Evolutionary conservation across 805 yeast species (phyloP), one percentile per base, ranked within the genome.

Genomic region (Sugiyamaella smithiae): DNA sequence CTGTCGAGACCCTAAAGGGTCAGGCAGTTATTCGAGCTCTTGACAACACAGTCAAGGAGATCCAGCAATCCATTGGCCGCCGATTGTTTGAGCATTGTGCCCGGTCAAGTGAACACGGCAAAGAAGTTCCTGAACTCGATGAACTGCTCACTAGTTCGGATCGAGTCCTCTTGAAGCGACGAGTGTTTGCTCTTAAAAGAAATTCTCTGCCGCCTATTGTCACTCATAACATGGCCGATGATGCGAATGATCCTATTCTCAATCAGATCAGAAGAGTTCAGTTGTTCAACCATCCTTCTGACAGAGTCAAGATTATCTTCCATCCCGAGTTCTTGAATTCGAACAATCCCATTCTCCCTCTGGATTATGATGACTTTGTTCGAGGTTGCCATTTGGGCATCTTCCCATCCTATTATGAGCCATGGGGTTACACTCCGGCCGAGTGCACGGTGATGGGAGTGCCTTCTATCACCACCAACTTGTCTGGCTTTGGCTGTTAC

Each of bases 381-480:
- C 80, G 99, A 58, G 99, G 99, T 53, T 90, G 97, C 67, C 98
- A 91, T 69, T 73, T 93, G 67, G 99, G 99, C 67, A 96, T 91
- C 45, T 91, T 91, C 83, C 99, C 99, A 43, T 88, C 97, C 0
- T 91, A 91, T 71, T 91, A 91, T 65, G 99, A 91, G 71, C 99
- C 99, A 3, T 91, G 99, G 99, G 99, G 99, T 33, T 91, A 91
- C 68, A 91, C 99, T 1, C 99, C 99, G 2, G 98, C 98, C 6
- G 99, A 91, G 67, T 93, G 99, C 73, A 91, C 99, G 0, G 99
- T 93, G 20, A 91, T 91, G 99, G 99, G 99, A 49, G 95, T 93
- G 51, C 99, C 99, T 14, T 88, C 97, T 5, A 87, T 91, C 62
- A 91, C 99, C 8, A 91, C 99, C 36, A 91, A 91, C 66, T 72